A percentile compares a stretch with the other conserved stretches of the same genome.
Evolutionary conservation across 202 grass and related monocot genomes (phyloP).

Genomic region (Saccharum hybrid): DNA sequence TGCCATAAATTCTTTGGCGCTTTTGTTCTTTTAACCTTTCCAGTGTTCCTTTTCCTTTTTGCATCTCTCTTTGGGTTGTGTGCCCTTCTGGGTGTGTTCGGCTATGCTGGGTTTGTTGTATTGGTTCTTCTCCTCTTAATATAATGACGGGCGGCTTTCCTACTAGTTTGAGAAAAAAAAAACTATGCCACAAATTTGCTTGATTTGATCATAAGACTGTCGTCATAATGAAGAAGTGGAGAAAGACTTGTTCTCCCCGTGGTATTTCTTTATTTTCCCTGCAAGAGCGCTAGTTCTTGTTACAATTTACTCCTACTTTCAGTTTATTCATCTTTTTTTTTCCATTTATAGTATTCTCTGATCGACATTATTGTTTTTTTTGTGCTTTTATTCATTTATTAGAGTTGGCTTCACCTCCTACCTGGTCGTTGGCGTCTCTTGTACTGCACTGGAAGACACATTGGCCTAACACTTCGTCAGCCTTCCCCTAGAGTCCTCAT

Average conservation of each 20-base stretch:
- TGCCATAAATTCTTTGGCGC: neutral
- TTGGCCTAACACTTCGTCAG: slow-evolving; percentile 88
- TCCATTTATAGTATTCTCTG: slow-evolving; percentile 25
- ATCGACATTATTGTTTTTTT: slow-evolving; percentile 29
- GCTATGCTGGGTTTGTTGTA: neutral
- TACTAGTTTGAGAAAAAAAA: neutral
- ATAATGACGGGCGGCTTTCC: neutral
- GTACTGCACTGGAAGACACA: slow-evolving; percentile 88
- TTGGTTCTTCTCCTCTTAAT: neutral
- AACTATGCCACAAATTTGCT: slow-evolving; percentile 6
- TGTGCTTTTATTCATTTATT: slow-evolving; percentile 50
- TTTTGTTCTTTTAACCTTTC: neutral
- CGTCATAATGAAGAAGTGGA: neutral
- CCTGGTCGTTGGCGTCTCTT: slow-evolving; percentile 84
- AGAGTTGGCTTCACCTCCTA: slow-evolving; percentile 78
- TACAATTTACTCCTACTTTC: neutral
- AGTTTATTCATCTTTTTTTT: neutral
- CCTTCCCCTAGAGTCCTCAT: slow-evolving; percentile 73
- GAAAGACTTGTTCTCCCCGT: neutral
- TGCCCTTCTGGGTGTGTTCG: neutral
- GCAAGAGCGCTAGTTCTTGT: neutral
- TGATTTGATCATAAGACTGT: slow-evolving; percentile 15
- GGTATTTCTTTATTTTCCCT: slow-evolving; percentile 15
- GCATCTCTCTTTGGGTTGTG: neutral
- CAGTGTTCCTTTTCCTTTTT: neutral